Conservation (phyloP, 495 filamentous ascomycete genomes). For the Aspergillus conjunctus region DNA sequence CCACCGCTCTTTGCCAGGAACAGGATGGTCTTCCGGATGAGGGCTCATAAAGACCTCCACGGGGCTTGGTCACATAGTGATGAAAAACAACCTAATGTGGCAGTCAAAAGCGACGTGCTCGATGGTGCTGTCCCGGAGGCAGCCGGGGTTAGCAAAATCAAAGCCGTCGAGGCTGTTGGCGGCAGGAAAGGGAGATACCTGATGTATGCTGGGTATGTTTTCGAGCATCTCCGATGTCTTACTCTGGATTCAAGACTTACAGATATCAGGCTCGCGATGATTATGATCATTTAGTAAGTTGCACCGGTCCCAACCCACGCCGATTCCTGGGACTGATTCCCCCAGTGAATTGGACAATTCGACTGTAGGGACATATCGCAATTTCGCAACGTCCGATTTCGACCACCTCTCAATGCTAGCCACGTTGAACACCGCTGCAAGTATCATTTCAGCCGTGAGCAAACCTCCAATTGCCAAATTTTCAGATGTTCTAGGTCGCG, state of each 20-base stretch:
- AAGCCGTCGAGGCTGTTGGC: constrained; percentile 47
- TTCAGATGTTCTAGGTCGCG: constrained; percentile 51
- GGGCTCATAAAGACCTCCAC: constrained; percentile 1
- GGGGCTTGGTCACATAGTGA: constrained; percentile 7
- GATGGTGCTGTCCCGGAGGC: constrained; percentile 12
- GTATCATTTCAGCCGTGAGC: constrained; percentile 47
- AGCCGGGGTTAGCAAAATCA: constrained; percentile 35
- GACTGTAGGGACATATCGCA: constrained; percentile 50
- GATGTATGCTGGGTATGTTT: constrained; percentile 45
- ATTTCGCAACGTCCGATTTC: constrained; percentile 50
- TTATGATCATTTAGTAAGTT: constrained; percentile 52
- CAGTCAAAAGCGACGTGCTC: constrained; percentile 8
- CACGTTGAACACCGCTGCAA: constrained; percentile 44
- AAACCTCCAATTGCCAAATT: constrained; percentile 54
- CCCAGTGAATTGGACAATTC: constrained; percentile 48
- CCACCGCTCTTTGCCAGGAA: constrained; percentile 1
- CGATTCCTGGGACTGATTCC: neutral
- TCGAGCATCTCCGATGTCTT: neutral
- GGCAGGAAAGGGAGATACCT: constrained; percentile 45
- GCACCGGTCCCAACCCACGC: neutral
- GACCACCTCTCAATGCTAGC: constrained; percentile 44
- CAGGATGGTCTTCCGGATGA: constrained; percentile 18
- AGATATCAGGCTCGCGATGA: constrained; percentile 36
- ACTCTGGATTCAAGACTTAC: constrained; percentile 14
- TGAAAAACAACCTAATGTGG: constrained; percentile 20